Base-by-base conservation (phyloP, 2,329 filamentous ascomycete genomes). In the Fusarium globosum region DNA sequence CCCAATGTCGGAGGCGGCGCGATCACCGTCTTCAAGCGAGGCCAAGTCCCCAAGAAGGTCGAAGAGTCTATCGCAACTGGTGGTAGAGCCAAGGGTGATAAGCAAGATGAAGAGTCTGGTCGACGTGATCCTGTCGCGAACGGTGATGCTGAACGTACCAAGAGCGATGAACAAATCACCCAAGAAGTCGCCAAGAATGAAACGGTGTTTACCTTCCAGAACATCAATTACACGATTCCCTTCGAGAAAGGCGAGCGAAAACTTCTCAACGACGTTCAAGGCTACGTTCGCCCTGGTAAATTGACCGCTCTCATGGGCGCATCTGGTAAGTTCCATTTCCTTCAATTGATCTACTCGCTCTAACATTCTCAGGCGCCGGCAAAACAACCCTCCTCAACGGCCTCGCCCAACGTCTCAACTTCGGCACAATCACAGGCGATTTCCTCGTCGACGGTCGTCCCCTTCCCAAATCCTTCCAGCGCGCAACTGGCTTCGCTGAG, bases 241-340 rank as follows among this genome's bases (percentile, higher is more conserved):
- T 83, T 81, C 69, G 93, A 94, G 77, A 86, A 86, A 7, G 89
- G 93, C 57, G 83, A 88, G n/a, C 88, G 92, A 26, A 89, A 90
- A 55, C 88, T 96, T 61, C 83, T 96, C 26, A 89, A 95, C 68
- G 87, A 94, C 68, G 91, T 96, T 2, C 91, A 95, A 76, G 94
- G 94, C n/a, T 96, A 92, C 86, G 93, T 96, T 48, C 93, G 94
- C 69, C 94, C 94, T 2, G 94, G 94, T 38, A 95, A 92, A 59
- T 82, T 95, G 56, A 95, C 93, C 15, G 94, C 93, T 14, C 86
- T 95, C 1, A 96, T 96, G 93, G 92, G 86, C 41, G 85, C 86
- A 28, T 86, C 85, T 46, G 85, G 82, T 79, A 80, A 76, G 75
- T 76, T 76, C 4, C 20, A 16, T 23, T 2, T 6, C 7, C 13